These are phyloP conservation scores for Tanacetum coccineum DNA, from an alignment of 129 eudicot genomes.

Conservation along the genomic window DNA sequence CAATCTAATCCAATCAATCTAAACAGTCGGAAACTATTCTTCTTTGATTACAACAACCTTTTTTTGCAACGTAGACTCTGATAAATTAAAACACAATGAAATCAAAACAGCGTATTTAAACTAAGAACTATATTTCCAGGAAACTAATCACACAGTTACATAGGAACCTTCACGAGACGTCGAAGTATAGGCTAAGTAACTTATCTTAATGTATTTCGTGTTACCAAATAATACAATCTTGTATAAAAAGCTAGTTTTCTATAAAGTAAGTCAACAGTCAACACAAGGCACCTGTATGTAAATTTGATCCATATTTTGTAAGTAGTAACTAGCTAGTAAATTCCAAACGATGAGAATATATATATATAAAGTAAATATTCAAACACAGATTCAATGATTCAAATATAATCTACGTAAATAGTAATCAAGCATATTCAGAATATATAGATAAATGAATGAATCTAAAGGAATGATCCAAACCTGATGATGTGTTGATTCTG, in stretches of 20 bases:
- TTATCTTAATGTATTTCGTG: not conserved
- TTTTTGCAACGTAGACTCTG: constrained; percentile 11
- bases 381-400: not conserved
- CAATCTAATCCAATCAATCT: not conserved
- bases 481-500: constrained; percentile 16
- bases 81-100: constrained; percentile 2
- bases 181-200: constrained; percentile 10
- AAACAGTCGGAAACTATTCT: not conserved
- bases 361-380: not conserved
- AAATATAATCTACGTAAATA: constrained; percentile 7
- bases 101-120: not conserved
- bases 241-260: too few species aligned
- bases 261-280: constrained; percentile 14
- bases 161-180: constrained; percentile 25
- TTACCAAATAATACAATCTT: too few species aligned
- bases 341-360: too few species aligned
- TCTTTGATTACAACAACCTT: constrained; percentile 2
- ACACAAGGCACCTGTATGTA: not conserved
- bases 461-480: constrained; percentile 21
- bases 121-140: constrained; percentile 6
- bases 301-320: not conserved
- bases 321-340: too few species aligned
- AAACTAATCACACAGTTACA: constrained; percentile 24
- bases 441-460: constrained; percentile 3
- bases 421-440: constrained; percentile 21